phyloP scores from a whole-genome alignment of 257 asterid genomes.

The Datura wrightii region DNA sequence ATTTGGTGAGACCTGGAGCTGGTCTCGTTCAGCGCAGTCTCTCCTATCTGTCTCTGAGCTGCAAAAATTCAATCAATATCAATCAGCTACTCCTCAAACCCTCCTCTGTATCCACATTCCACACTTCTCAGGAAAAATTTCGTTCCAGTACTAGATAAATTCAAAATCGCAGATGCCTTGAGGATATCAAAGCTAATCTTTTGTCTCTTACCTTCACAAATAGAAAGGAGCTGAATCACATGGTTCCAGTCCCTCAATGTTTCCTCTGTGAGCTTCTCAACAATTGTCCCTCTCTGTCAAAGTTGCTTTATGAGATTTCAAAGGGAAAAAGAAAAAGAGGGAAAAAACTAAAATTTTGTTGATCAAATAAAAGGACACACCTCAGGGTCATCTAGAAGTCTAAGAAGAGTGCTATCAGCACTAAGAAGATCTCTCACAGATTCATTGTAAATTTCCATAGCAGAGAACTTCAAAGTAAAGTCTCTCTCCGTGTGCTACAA shows the following conservation, averaged over 20 bases:
- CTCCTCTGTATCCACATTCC: background rate
- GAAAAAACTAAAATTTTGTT: background rate
- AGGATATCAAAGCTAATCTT: background rate
- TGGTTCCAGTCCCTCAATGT: constrained; percentile 79
- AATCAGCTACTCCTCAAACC: background rate
- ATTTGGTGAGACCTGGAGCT: constrained; percentile 99
- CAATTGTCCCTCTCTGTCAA: constrained; percentile 82
- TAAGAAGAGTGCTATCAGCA: constrained; percentile 67
- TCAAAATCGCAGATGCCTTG: background rate
- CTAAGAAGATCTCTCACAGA: constrained; percentile 92
- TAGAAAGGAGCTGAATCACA: constrained; percentile 72
- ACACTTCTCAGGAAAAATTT: background rate
- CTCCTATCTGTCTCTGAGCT: constrained; percentile 97
- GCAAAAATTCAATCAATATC: constrained; percentile 36
- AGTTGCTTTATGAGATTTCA: constrained; percentile 30
- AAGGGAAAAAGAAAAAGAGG: background rate
- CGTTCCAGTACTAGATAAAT: background rate
- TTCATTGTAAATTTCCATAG: constrained; percentile 95
- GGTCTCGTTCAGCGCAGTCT: constrained; percentile 83
- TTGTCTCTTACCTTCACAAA: constrained; percentile 73
- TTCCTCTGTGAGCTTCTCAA: constrained; percentile 93
- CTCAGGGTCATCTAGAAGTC: constrained; percentile 97
- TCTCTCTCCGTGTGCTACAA: constrained; percentile 82
- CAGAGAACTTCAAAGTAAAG: constrained; percentile 78
- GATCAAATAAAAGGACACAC: constrained; percentile 44